phyloP scores from a whole-genome alignment of 139 green algal species.

The Coelastrella sp. region DNA sequence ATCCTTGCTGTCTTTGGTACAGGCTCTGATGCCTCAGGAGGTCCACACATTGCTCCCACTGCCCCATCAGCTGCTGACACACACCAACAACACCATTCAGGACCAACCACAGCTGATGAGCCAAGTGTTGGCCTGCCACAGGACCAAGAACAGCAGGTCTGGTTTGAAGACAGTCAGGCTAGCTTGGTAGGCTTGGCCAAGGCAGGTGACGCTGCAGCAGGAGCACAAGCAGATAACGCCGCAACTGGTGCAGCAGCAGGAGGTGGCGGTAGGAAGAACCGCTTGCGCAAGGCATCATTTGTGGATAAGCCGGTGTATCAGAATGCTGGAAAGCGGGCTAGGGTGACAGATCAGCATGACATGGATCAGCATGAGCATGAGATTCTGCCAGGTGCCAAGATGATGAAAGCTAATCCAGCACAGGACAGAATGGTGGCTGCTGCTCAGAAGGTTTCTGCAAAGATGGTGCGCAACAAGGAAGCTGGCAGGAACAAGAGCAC shows the following conservation, averaged over 20 bases:
- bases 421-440: not conserved
- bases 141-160: conserved; percentile 31
- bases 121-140: conserved; percentile 23
- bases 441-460: not conserved
- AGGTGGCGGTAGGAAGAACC: not conserved
- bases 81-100: not conserved
- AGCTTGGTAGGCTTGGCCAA: not conserved
- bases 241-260: not conserved
- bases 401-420: not conserved
- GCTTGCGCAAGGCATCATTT: conserved; percentile 52
- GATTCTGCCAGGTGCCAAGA: not conserved
- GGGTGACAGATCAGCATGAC: not conserved
- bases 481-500: not conserved
- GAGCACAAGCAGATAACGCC: not conserved
- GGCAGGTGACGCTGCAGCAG: not conserved
- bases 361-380: not conserved
- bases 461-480: not conserved
- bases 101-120: conserved; percentile 2
- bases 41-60: not conserved
- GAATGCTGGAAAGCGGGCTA: not conserved
- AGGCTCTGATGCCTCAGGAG: not conserved
- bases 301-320: conserved; percentile 54
- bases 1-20: not conserved
- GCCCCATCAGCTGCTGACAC: not conserved
- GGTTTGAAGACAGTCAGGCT: conserved; percentile 47